Conservation (phyloP, 805 yeast species). For the Wickerhamomyces hampshirensis region DNA sequence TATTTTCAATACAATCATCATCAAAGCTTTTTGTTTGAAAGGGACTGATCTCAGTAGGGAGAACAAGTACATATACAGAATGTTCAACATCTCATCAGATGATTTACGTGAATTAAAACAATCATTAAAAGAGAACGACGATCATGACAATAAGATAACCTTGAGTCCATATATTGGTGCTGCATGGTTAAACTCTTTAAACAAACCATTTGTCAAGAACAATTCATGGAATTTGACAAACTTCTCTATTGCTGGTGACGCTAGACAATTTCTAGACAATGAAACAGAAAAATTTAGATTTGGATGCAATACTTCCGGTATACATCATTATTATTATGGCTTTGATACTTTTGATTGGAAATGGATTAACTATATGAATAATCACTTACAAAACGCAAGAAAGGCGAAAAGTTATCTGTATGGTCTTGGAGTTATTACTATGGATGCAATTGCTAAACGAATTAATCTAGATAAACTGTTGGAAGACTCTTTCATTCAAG, state of each 20-base stretch:
- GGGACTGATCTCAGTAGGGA: constrained; percentile 2
- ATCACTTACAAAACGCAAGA: constrained; percentile 7
- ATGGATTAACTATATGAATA: constrained; percentile 5
- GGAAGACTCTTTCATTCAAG: constrained; percentile 5
- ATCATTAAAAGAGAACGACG: not conserved
- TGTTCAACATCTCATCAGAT: constrained; percentile 7
- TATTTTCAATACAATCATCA: constrained; percentile 4
- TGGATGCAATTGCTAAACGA: constrained; percentile 2
- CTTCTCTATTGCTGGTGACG: constrained; percentile 17
- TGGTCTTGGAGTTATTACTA: constrained; percentile 18
- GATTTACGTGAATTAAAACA: constrained; percentile 1
- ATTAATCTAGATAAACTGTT: constrained; percentile 15
- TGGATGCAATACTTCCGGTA: constrained; percentile 19
- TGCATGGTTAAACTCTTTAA: constrained; percentile 16
- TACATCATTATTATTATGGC: constrained; percentile 11
- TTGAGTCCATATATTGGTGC: constrained; percentile 17
- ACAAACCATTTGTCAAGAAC: constrained; percentile 1
- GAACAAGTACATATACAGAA: constrained; percentile 9
- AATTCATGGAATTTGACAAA: constrained; percentile 10
- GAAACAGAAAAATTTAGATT: constrained; percentile 12
- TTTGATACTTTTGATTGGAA: constrained; percentile 5
- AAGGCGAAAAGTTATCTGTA: constrained; percentile 5
- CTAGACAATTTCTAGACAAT: constrained; percentile 13
- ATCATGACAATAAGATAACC: constrained; percentile 7
- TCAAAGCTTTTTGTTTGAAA: constrained; percentile 3